Evolutionary conservation across 257 asterid genomes (phyloP).

Genomic region (Solanum pennellii): DNA sequence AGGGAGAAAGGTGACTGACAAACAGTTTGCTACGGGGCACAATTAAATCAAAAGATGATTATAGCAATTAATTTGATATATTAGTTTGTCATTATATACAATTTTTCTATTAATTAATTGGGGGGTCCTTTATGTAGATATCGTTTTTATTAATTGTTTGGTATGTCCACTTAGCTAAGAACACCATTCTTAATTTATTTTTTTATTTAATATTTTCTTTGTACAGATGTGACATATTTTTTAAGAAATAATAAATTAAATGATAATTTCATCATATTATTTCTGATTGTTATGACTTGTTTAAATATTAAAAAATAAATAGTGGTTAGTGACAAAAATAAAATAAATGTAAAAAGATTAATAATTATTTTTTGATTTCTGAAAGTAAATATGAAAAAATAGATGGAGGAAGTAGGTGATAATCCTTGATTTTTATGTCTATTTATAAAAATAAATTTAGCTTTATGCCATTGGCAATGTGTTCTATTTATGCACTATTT

Average conservation of each 20-base stretch:
- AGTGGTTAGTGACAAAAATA: not conserved
- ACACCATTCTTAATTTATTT: not conserved
- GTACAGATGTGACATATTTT: too few relatives aligned
- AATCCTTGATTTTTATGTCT: not conserved
- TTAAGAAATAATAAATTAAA: not conserved
- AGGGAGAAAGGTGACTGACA: too few relatives aligned
- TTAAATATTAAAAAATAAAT: not conserved
- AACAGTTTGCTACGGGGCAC: too few relatives aligned
- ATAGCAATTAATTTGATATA: not conserved
- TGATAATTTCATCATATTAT: not conserved
- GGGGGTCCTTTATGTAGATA: not conserved
- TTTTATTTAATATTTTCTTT: not conserved
- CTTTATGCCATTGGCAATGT: not conserved
- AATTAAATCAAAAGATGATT: too few relatives aligned
- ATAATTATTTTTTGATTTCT: not conserved
- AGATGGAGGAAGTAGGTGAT: not conserved
- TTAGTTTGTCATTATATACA: not conserved
- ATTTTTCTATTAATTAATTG: not conserved
- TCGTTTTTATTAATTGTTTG: not conserved
- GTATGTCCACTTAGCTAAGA: not conserved
- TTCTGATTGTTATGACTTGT: not conserved
- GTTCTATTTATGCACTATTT: not conserved
- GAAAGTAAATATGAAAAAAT: not conserved
- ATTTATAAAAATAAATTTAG: not conserved
- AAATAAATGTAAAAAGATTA: not conserved